Evolutionary conservation across 495 filamentous ascomycete genomes (phyloP).

Genomic region (Amphirosellinia nigrospora): DNA sequence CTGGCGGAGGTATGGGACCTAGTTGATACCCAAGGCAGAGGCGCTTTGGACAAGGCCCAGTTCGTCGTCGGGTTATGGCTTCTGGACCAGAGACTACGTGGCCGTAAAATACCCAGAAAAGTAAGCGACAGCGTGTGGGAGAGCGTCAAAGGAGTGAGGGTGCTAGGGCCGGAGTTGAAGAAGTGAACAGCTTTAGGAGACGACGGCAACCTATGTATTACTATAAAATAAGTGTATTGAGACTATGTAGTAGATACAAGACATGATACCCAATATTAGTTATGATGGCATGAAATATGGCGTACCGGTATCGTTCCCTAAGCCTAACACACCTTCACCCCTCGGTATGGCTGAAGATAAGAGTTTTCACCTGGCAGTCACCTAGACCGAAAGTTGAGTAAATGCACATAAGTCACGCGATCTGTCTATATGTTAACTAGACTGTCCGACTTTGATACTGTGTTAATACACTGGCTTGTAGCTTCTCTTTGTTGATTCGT

Average conservation of each 20-base stretch:
- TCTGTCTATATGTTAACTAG: too few species aligned
- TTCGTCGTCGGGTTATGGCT: constrained; percentile 97
- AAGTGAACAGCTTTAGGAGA: constrained; percentile 17
- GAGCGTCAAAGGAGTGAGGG: constrained; percentile 70
- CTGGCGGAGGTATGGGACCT: constrained; percentile 86
- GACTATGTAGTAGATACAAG: neutral
- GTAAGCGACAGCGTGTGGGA: constrained; percentile 87
- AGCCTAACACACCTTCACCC: neutral
- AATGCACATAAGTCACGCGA: neutral
- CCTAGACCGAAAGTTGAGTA: neutral
- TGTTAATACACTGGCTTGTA: neutral
- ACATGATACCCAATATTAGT: constrained; percentile 15
- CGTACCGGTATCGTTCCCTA: neutral
- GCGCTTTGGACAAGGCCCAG: constrained; percentile 73
- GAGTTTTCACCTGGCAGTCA: neutral
- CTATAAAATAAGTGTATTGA: neutral
- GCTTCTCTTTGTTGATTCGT: neutral
- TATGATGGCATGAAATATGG: neutral
- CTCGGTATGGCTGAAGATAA: neutral
- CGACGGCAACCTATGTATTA: neutral
- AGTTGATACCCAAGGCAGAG: constrained; percentile 69
- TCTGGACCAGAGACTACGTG: constrained; percentile 86
- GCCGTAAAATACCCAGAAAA: constrained; percentile 80
- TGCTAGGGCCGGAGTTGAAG: constrained; percentile 37
- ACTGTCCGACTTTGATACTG: too few species aligned